Evolutionary conservation across 768 basidiomycete genomes (phyloP).

Genomic region (Rhizopogon rudus): DNA sequence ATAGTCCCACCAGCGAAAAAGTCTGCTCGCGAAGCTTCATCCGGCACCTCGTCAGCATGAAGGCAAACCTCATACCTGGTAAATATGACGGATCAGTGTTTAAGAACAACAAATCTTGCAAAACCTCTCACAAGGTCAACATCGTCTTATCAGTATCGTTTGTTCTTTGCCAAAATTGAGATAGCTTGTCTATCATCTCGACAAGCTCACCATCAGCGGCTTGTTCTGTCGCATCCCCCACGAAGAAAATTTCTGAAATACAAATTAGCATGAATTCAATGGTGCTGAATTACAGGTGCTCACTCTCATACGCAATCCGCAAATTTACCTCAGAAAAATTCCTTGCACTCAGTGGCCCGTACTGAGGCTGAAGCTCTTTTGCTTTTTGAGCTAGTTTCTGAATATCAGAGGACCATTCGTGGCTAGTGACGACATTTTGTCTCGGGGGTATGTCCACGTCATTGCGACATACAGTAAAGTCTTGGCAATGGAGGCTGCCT

Average conservation of each 20-base stretch:
- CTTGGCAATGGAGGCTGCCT: slow-evolving; percentile 42
- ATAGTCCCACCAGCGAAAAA: slow-evolving; percentile 54
- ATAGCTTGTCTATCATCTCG: slow-evolving; percentile 48
- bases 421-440: slow-evolving; percentile 3
- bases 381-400: slow-evolving; percentile 28
- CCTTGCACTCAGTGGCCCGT: slow-evolving; percentile 41
- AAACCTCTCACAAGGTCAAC: slow-evolving; percentile 50
- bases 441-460: slow-evolving; percentile 7
- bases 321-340: slow-evolving; percentile 46
- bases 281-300: slow-evolving; percentile 14
- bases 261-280: slow-evolving; percentile 8
- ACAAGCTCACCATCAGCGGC: slow-evolving; percentile 33
- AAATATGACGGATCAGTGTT: slow-evolving; percentile 1
- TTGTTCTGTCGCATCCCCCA: slow-evolving; percentile 24
- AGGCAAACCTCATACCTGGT: slow-evolving; percentile 61
- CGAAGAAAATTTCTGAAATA: slow-evolving; percentile 35
- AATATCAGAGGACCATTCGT: slow-evolving; percentile 38
- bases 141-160: slow-evolving; percentile 47
- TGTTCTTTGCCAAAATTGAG: slow-evolving; percentile 50
- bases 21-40: slow-evolving; percentile 40
- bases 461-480: slow-evolving; percentile 24
- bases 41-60: slow-evolving; percentile 45
- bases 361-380: slow-evolving; percentile 25
- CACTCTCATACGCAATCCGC: slow-evolving; percentile 51
- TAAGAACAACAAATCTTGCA: not conserved